Evolutionary conservation across 1,284 basidiomycete genomes (phyloP).

Genomic region (Agroathelia rolfsii): DNA sequence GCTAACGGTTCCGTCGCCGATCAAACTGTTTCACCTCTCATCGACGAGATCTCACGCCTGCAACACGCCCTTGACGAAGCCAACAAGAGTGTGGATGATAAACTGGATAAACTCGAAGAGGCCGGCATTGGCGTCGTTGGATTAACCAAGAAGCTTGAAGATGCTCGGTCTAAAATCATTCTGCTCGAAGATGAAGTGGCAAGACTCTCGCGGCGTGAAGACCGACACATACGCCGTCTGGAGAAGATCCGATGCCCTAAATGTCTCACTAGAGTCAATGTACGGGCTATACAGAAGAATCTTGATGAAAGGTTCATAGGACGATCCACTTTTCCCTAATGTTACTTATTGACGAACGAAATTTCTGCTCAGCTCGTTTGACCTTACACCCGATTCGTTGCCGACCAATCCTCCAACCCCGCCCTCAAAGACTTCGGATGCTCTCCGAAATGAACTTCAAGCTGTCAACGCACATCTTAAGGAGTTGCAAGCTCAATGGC

Average conservation of each 20-base stretch:
- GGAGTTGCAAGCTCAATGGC: conserved; percentile 55
- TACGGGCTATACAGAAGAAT: conserved; percentile 28
- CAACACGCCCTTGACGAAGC: conserved; percentile 65
- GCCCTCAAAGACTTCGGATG: conserved; percentile 53
- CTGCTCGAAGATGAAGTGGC: conserved; percentile 59
- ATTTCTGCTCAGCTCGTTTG: conserved; percentile 33
- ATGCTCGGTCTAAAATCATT: conserved; percentile 47
- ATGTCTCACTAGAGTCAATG: conserved; percentile 52
- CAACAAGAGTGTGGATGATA: conserved; percentile 77
- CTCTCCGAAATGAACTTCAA: conserved; percentile 43
- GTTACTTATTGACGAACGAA: conserved; percentile 5
- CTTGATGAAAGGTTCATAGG: conserved; percentile 66
- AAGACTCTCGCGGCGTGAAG: conserved; percentile 51
- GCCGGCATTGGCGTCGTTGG: conserved; percentile 63
- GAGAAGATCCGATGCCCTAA: conserved; percentile 53
- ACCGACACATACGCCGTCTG: conserved; percentile 47
- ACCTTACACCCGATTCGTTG: conserved; percentile 36
- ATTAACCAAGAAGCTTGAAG: conserved; percentile 60
- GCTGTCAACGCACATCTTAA: conserved; percentile 53
- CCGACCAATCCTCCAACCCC: conserved; percentile 51
- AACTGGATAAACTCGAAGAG: conserved; percentile 72
- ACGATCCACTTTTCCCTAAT: conserved; percentile 8
- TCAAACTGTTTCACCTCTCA: conserved; percentile 40
- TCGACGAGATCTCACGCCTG: conserved; percentile 55
- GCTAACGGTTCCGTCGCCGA: conserved; percentile 50